Conservation (phyloP, 106 monocot genomes). For the Dendrobium nobile region DNA sequence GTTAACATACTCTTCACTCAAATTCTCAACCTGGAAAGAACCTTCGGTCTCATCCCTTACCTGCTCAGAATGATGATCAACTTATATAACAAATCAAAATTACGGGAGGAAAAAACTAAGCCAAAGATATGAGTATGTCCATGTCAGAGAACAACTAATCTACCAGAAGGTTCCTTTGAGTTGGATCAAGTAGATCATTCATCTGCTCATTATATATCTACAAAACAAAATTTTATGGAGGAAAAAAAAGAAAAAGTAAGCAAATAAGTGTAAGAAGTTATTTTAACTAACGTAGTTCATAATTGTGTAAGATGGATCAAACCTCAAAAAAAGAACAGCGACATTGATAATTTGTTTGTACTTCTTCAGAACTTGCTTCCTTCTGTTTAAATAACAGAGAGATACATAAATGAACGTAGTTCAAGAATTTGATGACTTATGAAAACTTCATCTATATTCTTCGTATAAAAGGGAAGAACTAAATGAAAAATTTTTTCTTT, state of each 20-base stretch:
- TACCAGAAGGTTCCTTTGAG: conserved; percentile 82
- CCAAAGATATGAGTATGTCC: background rate
- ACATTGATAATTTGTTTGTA: conserved; percentile 56
- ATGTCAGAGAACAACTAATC: background rate
- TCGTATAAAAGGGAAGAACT: background rate
- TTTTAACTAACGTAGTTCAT: background rate
- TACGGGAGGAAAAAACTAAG: background rate
- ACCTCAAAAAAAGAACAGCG: conserved; percentile 97
- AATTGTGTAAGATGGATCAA: background rate
- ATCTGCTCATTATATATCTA: conserved; percentile 88
- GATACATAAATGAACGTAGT: background rate
- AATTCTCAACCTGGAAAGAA: conserved; percentile 81
- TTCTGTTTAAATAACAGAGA: conserved; percentile 29
- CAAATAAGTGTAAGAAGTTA: background rate
- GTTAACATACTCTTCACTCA: conserved; percentile 78
- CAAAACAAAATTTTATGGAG: background rate
- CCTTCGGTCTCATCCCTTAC: conserved; percentile 56
- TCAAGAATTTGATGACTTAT: background rate
- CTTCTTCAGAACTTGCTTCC: conserved; percentile 34
- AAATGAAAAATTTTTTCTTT: background rate
- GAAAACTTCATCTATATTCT: background rate
- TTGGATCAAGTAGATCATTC: conserved; percentile 76
- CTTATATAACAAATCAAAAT: background rate
- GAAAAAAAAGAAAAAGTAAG: background rate
- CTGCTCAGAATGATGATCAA: conserved; percentile 25